Base-by-base conservation (phyloP, 1,284 basidiomycete species). In the Athelia sp. region DNA sequence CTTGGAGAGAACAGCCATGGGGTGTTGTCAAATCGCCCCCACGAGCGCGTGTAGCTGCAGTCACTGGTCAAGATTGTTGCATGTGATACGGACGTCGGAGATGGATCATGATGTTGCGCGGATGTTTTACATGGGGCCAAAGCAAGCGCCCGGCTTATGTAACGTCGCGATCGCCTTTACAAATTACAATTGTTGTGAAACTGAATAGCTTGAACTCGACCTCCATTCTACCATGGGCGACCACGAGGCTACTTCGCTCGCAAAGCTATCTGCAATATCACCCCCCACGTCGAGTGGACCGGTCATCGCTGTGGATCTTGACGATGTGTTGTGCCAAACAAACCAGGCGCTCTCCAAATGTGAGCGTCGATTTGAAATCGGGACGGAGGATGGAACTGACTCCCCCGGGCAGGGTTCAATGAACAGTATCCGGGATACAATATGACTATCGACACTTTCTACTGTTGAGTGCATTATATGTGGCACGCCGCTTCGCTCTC, bases 321-420 rank as follows among this genome's bases (percentile, higher is more conserved):
- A 90, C 57, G 88, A 91, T 70, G 88, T 90, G 3, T 66, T 90
- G 47, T 75, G 81, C 54, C 69, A 81, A 60, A 91, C 87, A 2
- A 92, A 90, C 63, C 58, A 66, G 45, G 71, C 71, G 14, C 77
- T 90, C 11, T 79, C 81, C 3, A 65, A 80, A 43, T 91, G 88
- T 89, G 64, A 63, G 80, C 68, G 48, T 10, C 24, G 32, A 29
- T 34, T 26, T 13, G 6, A 13, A 29, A 4, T 29, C 26, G 6
- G 26, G 13, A n/a, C n/a, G n/a, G n/a, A n/a, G n/a, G n/a, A n/a
- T n/a, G 21, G 47, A 43, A 14, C 31, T 51, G 32, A 44, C 36
- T 3, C 35, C 40, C 34, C 38, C 50, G 31, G 45, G 35, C 46
- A 84, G 83, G 88, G 85, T 87, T 91, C 62, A 90, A 90, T 54